phyloP scores from a whole-genome alignment of 176 grass and related monocot genomes.

The Oryza brachyantha region DNA sequence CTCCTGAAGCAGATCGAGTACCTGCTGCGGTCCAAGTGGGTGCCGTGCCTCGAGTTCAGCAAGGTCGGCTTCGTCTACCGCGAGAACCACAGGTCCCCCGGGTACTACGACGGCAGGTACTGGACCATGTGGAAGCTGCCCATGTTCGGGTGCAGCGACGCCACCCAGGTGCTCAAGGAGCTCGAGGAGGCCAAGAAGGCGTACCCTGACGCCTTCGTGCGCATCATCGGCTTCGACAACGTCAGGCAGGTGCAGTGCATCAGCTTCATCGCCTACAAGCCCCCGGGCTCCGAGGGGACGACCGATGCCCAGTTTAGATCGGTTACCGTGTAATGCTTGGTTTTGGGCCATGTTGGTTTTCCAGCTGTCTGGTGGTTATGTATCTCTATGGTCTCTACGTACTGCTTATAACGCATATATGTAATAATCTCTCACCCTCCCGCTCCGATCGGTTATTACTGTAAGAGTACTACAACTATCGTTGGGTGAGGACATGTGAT shows the following conservation, averaged over 20 bases:
- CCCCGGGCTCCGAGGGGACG: too few species aligned
- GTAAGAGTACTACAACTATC: constrained; percentile 8
- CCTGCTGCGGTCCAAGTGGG: constrained; percentile 60
- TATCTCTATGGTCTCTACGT: not conserved
- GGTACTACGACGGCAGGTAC: constrained; percentile 84
- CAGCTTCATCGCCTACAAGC: constrained; percentile 6
- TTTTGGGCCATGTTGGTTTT: not conserved
- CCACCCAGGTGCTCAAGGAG: too few species aligned
- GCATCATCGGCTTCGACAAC: too few species aligned
- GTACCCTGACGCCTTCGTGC: too few species aligned
- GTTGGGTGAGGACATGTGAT: constrained; percentile 16
- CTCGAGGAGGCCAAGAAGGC: too few species aligned
- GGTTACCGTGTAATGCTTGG: too few species aligned
- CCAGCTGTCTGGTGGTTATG: not conserved
- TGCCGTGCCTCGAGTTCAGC: constrained; percentile 81
- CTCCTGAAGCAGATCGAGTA: constrained; percentile 74
- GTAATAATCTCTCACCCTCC: not conserved
- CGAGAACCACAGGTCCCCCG: constrained; percentile 41
- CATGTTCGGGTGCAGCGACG: constrained; percentile 85
- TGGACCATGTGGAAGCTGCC: constrained; percentile 98
- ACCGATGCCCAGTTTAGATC: too few species aligned
- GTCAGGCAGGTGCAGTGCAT: too few species aligned
- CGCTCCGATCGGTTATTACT: not conserved
- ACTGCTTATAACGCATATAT: too few species aligned
- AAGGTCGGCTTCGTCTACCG: constrained; percentile 58